Evolutionary conservation across 495 filamentous ascomycete genomes (phyloP).

Genomic region (Neurospora sp.): DNA sequence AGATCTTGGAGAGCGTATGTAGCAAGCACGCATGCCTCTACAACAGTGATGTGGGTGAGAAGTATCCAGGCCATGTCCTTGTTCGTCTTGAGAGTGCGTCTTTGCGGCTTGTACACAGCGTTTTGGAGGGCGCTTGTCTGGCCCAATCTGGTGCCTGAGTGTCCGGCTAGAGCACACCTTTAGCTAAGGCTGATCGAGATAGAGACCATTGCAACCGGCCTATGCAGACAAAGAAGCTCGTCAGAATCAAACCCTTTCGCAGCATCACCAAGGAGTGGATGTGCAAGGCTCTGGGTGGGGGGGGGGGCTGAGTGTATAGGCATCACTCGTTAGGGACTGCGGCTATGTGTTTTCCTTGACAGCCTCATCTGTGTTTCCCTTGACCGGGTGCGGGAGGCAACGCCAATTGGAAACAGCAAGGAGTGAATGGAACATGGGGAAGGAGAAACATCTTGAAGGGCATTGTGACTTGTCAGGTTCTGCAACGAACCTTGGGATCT

Average conservation of each 20-base stretch:
- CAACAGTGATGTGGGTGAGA: slow-evolving; percentile 18
- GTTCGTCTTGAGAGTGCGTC: slow-evolving; percentile 10
- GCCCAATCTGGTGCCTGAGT: background rate
- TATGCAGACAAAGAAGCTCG: background rate
- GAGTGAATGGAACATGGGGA: background rate
- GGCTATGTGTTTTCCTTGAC: background rate
- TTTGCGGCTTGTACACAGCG: background rate
- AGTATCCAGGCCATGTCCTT: slow-evolving; percentile 22
- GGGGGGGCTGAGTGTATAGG: background rate
- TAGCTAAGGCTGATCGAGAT: background rate
- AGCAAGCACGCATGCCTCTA: slow-evolving; percentile 22
- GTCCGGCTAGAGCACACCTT: background rate
- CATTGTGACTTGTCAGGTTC: slow-evolving; percentile 12
- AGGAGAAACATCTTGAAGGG: slow-evolving; percentile 1
- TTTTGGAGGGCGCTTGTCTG: background rate
- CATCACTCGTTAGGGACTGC: background rate
- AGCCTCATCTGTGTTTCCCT: slow-evolving; percentile 7
- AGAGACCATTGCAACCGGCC: background rate
- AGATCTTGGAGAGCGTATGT: slow-evolving; percentile 20
- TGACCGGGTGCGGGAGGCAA: background rate
- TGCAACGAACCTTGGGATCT: slow-evolving; percentile 9
- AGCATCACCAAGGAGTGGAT: background rate
- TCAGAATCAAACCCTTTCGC: slow-evolving; percentile 7
- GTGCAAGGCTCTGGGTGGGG: background rate
- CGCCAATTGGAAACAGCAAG: background rate